Evolutionary conservation across 179 eudicot genomes (phyloP).

Genomic region (Beta corolliflora): DNA sequence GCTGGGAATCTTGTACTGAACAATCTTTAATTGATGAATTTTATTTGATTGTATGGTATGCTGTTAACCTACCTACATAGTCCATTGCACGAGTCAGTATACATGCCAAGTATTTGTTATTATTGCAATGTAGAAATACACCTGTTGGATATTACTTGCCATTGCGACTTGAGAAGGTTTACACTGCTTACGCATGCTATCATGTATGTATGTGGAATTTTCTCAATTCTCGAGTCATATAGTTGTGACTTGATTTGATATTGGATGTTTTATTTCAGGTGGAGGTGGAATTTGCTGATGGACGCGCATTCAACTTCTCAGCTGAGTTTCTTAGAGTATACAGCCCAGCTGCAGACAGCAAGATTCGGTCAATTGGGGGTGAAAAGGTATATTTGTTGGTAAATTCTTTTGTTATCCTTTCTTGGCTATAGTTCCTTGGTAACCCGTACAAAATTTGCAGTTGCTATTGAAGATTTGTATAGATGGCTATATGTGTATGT

Average conservation of each 20-base stretch:
- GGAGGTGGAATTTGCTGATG: slow-evolving; percentile 74
- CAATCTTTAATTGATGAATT: neutral
- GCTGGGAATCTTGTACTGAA: neutral
- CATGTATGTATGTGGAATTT: neutral
- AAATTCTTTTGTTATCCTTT: neutral
- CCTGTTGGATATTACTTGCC: neutral
- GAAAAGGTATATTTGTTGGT: slow-evolving; percentile 64
- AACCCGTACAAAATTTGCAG: neutral
- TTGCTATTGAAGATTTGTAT: neutral
- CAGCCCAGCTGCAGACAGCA: slow-evolving; percentile 97
- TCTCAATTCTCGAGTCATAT: neutral
- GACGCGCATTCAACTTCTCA: slow-evolving; percentile 51
- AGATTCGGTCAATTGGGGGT: slow-evolving; percentile 76
- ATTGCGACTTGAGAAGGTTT: neutral
- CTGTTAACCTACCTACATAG: neutral
- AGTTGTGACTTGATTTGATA: slow-evolving; percentile 12
- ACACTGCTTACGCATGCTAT: neutral
- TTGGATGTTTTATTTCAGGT: slow-evolving; percentile 49
- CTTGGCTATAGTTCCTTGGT: neutral
- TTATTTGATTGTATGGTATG: neutral
- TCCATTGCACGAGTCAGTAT: neutral
- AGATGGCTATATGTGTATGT: neutral
- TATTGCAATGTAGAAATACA: neutral
- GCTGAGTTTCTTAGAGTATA: slow-evolving; percentile 83
- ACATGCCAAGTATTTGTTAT: neutral